Evolutionary conservation across 352 stramenopile genomes (phyloP), one percentile per base, ranked within the genome.

Genomic region (Phytophthora litchii): DNA sequence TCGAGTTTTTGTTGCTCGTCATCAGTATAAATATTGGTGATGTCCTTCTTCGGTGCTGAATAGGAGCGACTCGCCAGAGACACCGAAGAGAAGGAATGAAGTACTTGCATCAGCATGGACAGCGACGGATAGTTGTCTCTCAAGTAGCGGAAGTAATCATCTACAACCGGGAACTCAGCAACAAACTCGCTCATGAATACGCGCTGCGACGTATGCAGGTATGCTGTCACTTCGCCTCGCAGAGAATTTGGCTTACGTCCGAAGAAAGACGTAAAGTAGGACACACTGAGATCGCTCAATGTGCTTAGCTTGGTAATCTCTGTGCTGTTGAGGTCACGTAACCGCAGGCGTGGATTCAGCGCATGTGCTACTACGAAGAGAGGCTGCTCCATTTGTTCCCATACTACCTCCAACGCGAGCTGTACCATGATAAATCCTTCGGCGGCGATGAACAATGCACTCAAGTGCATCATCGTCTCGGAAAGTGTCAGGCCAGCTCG

Each of bases 111-210:
- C 32, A 93, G 47, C 64, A 78, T 67, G n/a, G 81, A 73, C 19
- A 93, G 55, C 17, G 84, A 74, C 10, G 75, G 59, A 36, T 76
- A 85, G 25, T 85, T 74, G 57, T 92, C 80, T 17, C 68, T 72
- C 47, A 92, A 54, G 43, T 90, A 90, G 13, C 75, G 65, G 16
- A 81, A 88, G 47, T 90, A 91, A 65, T 89, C 75, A 32, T 86
- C 73, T 7, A 87, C 47, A 10, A 76, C 64, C 12, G 67, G 63
- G 49, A 92, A 92, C 40, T 92, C 80, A 23, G 55, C 52, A 20
- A 89, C 65, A 45, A 88, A 80, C 16, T 67, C 55, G 6, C 67
- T 68, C 1, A 63, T 56, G 41, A 89, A 92, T 13, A 75, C 67
- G 6, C 63, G 48, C 44, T 87, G 72, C 10, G 78, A 88, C 29